Percentiles rank a stretch among this genome's conserved stretches.
phyloP scores from a whole-genome alignment of 1,284 basidiomycete species.

The Somion occarium region DNA sequence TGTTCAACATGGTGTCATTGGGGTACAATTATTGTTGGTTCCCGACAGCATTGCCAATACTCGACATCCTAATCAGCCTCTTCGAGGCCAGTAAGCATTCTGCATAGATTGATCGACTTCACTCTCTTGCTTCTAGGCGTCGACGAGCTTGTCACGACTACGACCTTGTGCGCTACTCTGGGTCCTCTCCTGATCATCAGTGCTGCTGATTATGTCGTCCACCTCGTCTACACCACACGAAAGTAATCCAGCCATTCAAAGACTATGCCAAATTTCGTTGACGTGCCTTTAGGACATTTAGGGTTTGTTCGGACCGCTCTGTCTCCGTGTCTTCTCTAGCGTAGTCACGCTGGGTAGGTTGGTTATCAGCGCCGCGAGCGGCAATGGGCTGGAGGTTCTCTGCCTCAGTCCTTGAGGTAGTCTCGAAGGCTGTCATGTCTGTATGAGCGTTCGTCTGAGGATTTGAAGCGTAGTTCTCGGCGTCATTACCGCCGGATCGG shows the following conservation, averaged over 20 bases:
- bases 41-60: conserved; percentile 14
- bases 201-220: conserved; percentile 19
- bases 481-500: conserved; percentile 13
- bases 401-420: conserved; percentile 12
- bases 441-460: conserved; percentile 19
- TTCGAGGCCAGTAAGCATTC: conserved; percentile 15
- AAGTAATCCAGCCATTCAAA: not conserved
- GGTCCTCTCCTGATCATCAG: conserved; percentile 18
- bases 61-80: conserved; percentile 19
- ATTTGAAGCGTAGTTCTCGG: conserved; percentile 23
- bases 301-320: conserved; percentile 18
- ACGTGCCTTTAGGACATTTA: conserved; percentile 20
- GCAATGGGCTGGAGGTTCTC: conserved; percentile 16
- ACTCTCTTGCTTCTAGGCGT: conserved; percentile 26
- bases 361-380: conserved; percentile 23
- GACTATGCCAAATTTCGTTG: conserved; percentile 5
- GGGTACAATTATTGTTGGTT: not conserved
- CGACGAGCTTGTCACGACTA: conserved; percentile 23
- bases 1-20: no score
- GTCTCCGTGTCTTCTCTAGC: conserved; percentile 20
- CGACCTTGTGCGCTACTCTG: conserved; percentile 16
- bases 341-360: conserved; percentile 17
- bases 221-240: conserved; percentile 17
- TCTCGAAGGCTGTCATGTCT: conserved; percentile 22
- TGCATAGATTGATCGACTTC: conserved; percentile 18